Base-by-base conservation (phyloP, 2,329 filamentous ascomycete genomes). In the Paraphoma chrysanthemicola region DNA sequence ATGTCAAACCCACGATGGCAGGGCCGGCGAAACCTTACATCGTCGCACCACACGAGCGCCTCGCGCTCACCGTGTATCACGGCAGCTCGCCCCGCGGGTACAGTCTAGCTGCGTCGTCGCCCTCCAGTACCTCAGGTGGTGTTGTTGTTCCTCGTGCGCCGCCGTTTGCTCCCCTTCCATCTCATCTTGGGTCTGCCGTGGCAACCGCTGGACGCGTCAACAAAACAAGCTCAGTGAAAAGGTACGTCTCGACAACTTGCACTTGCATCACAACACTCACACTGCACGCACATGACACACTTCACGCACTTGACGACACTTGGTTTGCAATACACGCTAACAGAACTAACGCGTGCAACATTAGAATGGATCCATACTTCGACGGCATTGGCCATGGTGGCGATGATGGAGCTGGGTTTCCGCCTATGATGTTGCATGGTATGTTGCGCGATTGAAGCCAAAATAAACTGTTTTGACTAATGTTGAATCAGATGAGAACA, bases 161-260 rank as follows among this genome's bases (percentile, higher is more conserved):
- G 23, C 12, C 48, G 12, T 56, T 51, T 33, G 47, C 52, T 48
- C 44, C 7, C 45, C 50, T 59, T 60, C 53, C 59, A 30, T 63
- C 57, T 60, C 53, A 45, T 53, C 44, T 51, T 38, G 49, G 12
- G n/a, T 57, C 48, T 42, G 46, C 54, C 54, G 42, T 59, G 30
- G 57, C 61, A 61, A 60, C 57, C 41, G 33, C 14, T 7, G 18
- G 47, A 29, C 18, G 45, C 41, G 44, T 47, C 48, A 53, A 52
- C 47, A 48, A 31, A 43, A 46, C 43, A 51, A 54, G 33, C 44
- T 28, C 36, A 38, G 41, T 12, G 49, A 23, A 23, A 23, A 23
- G 5, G 23, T 23, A 23, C 23, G 23, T 5, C 3, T 23, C 23
- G 3, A 53, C 33, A 46, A 44, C 16, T n/a, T 47, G 6, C n/a